Evolutionary conservation across 2,329 filamentous ascomycete species (phyloP), one percentile per base, ranked within the genome.

Genomic region (Botryotinia calthae): DNA sequence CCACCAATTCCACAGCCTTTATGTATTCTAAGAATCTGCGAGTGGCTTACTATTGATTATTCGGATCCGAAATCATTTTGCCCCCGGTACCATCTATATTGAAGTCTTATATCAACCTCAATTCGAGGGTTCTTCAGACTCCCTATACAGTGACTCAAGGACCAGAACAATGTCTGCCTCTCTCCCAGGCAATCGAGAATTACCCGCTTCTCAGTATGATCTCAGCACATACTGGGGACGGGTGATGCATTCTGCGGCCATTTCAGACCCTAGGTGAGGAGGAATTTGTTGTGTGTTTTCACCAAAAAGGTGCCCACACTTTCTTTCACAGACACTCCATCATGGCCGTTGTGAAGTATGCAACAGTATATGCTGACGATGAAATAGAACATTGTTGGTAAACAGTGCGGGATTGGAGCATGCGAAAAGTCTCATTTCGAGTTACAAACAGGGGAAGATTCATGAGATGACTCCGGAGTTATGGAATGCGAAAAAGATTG

Each of bases 401-500:
- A 93, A 94, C 67, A 86, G 86, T 48, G 83, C 89, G 34, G 93
- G 94, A 61, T 90, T 99, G 76, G 94, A 98, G 79, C 85, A 92
- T 84, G 94, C 96, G 73, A 98, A 98, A 85, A 84, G 86, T 75
- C 86, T 97, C 78, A 87, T 99, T 74, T 87, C 91, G 20, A 87
- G 90, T 58, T 99, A 98, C 85, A 98, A 98, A 86, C 90, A 90
- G 79, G 95, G 94, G 77, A 89, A 93, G 82, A 85, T 93, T 74
- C 84, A 87, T 78, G 84, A 89, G 71, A 97, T 98, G 94, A 97
- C 91, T 28, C 91, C 93, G 2, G 93, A 97, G 79, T 84, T 99
- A 78, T 99, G 96, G 96, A 86, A 88, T 75, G 96, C 96, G 62
- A 99, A 99, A 88, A 98, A 98, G 87, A 90, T 97, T 77, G 93